A percentile compares a stretch with the other conserved stretches of the same genome.
Conservation (phyloP, 305 asterid genomes). For the Fraxinus xanthoxyloides region DNA sequence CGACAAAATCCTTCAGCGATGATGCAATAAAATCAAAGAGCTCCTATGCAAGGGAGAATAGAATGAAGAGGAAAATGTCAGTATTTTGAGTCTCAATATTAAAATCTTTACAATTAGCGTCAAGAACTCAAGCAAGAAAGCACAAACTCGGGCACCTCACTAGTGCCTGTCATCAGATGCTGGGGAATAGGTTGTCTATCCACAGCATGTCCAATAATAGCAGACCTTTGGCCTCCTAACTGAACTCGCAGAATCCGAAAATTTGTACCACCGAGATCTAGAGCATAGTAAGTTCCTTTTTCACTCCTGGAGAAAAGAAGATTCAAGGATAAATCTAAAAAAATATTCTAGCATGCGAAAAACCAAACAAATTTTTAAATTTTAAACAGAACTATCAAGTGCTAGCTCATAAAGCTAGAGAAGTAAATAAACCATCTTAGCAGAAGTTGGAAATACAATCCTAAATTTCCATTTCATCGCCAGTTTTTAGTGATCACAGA, state of each 20-base stretch:
- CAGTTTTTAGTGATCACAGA: not conserved
- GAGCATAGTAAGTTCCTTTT: slow-evolving; percentile 61
- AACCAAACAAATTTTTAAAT: not conserved
- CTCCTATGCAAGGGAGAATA: slow-evolving; percentile 46
- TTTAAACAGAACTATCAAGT: not conserved
- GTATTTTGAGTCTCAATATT: not conserved
- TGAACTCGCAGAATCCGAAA: slow-evolving; percentile 71
- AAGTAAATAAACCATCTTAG: not conserved
- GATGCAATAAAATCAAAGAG: slow-evolving; percentile 77
- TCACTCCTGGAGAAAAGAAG: slow-evolving; percentile 48
- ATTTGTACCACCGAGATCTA: slow-evolving; percentile 82
- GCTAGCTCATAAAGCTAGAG: slow-evolving; percentile 10
- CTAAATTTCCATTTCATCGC: not conserved
- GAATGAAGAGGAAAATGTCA: slow-evolving; percentile 2
- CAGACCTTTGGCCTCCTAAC: slow-evolving; percentile 68
- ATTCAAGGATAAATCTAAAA: slow-evolving; percentile 7
- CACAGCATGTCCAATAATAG: slow-evolving; percentile 47
- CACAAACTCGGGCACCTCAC: slow-evolving; percentile 50
- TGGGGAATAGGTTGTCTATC: slow-evolving; percentile 66
- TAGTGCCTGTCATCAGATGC: slow-evolving; percentile 63
- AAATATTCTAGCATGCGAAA: not conserved
- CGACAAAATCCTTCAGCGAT: slow-evolving; percentile 55
- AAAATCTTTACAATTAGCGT: not conserved
- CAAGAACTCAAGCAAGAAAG: slow-evolving; percentile 4
- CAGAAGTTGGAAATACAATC: not conserved